Percentiles rank a stretch among this genome's conserved stretches.
Conservation (phyloP, 306 rosid species). For the Casuarina cunninghamiana region DNA sequence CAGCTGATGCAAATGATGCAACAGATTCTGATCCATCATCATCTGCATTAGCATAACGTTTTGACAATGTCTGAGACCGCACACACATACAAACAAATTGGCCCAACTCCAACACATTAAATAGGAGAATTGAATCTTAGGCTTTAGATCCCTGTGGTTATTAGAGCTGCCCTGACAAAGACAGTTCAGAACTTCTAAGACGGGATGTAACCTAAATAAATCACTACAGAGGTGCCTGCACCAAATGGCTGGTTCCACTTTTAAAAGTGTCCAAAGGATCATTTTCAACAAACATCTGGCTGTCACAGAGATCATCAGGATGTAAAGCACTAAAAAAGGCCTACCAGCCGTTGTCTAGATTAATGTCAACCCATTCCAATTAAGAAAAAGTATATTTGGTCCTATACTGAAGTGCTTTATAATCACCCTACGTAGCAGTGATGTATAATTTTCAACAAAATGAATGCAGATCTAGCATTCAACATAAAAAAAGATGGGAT, state of each 20-base stretch:
- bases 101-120: background rate
- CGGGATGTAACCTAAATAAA: background rate
- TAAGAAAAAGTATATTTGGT: background rate
- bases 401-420: background rate
- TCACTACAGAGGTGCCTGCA: background rate
- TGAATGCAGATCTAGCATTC: background rate
- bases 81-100: background rate
- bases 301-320: background rate
- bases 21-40: slow-evolving; percentile 72
- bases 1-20: slow-evolving; percentile 49
- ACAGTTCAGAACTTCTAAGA: background rate
- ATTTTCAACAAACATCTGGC: background rate
- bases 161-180: background rate
- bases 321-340: background rate
- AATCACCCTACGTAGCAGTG: background rate
- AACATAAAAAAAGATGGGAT: background rate
- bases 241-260: slow-evolving; percentile 5
- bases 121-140: background rate
- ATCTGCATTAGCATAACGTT: slow-evolving; percentile 45
- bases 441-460: background rate
- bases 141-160: background rate
- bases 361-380: background rate
- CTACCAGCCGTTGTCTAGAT: background rate
- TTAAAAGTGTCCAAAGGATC: slow-evolving; percentile 11
- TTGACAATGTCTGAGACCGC: background rate